These are phyloP conservation scores for Cordyceps farinosa DNA, from an alignment of 2,329 filamentous ascomycete genomes.

Conservation along the genomic window DNA sequence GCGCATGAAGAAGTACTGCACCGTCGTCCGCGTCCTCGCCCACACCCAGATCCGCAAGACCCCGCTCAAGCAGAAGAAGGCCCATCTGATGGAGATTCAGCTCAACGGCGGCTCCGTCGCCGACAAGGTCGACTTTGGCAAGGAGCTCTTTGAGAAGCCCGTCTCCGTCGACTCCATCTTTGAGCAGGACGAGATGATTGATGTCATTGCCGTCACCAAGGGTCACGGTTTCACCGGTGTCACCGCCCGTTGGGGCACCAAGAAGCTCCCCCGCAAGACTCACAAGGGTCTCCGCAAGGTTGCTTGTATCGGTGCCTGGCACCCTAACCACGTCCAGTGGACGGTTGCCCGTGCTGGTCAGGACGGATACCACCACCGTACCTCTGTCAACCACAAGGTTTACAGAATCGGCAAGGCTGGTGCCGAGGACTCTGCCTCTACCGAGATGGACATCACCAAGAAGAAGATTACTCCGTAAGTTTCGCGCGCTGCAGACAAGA, in stretches of 20 bases:
- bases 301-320: slow-evolving; percentile 99
- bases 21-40: slow-evolving; percentile 96
- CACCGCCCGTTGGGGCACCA: slow-evolving; percentile 97
- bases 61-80: slow-evolving; percentile 99
- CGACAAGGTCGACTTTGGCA: slow-evolving; percentile 95
- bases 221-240: slow-evolving; percentile 98
- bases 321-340: slow-evolving; percentile 99
- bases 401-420: slow-evolving; percentile 95
- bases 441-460: slow-evolving; percentile 95
- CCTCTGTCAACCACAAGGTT: slow-evolving; percentile 99
- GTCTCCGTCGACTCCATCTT: slow-evolving; percentile 91
- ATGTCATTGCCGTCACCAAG: slow-evolving; percentile 99
- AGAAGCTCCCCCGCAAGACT: slow-evolving; percentile 99
- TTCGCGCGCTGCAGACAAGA: neutral
- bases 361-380: slow-evolving; percentile 99
- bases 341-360: slow-evolving; percentile 99
- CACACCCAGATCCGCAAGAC: slow-evolving; percentile 99
- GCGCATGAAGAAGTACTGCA: slow-evolving; percentile 99
- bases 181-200: slow-evolving; percentile 99
- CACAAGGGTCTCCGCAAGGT: slow-evolving; percentile 99
- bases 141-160: slow-evolving; percentile 98
- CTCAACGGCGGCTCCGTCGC: slow-evolving; percentile 94
- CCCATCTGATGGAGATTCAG: slow-evolving; percentile 99
- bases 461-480: slow-evolving; percentile 99
- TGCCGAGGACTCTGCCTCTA: slow-evolving; percentile 89